Evolutionary conservation across 768 basidiomycete species (phyloP).

Genomic region (Mycena metata): DNA sequence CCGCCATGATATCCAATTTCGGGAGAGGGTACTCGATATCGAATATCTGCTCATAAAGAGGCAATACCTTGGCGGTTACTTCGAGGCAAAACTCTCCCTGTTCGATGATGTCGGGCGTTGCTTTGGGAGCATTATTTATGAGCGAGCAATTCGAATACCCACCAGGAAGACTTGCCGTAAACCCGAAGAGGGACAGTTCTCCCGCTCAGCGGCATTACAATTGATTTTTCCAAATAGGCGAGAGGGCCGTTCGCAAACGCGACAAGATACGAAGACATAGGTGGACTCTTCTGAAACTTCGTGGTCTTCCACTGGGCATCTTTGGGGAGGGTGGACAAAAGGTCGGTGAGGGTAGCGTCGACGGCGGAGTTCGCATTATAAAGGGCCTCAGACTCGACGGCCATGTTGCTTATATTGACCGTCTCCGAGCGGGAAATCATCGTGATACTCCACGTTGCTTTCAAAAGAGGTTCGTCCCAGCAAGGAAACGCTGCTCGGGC

Average conservation of each 20-base stretch:
- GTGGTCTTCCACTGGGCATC: constrained; percentile 81
- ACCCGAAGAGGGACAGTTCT: constrained; percentile 86
- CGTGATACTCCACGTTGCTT: constrained; percentile 83
- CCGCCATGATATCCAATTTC: constrained; percentile 93
- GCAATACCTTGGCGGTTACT: constrained; percentile 84
- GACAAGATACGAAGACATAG: constrained; percentile 91
- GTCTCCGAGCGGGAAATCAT: constrained; percentile 83
- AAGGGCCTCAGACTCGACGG: constrained; percentile 69
- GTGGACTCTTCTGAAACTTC: constrained; percentile 84
- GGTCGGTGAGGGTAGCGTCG: constrained; percentile 28
- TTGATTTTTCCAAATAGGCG: constrained; percentile 77
- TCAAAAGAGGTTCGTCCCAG: constrained; percentile 56
- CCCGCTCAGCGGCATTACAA: constrained; percentile 84
- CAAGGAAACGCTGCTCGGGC: constrained; percentile 89
- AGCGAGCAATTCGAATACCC: neutral
- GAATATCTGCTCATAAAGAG: constrained; percentile 66
- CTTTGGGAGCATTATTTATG: constrained; percentile 50
- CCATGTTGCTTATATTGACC: constrained; percentile 91
- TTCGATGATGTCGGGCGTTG: constrained; percentile 84
- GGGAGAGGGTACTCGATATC: constrained; percentile 52
- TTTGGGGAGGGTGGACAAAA: constrained; percentile 33
- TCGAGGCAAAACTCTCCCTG: constrained; percentile 91
- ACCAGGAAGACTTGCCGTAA: constrained; percentile 56
- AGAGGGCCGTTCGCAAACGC: constrained; percentile 91
- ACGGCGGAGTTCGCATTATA: constrained; percentile 50